A percentile compares a stretch with the other conserved stretches of the same genome.
These are phyloP conservation scores for Chimonanthus salicifolius DNA, from an alignment of 164 flowering plant species.

Conservation along the genomic window DNA sequence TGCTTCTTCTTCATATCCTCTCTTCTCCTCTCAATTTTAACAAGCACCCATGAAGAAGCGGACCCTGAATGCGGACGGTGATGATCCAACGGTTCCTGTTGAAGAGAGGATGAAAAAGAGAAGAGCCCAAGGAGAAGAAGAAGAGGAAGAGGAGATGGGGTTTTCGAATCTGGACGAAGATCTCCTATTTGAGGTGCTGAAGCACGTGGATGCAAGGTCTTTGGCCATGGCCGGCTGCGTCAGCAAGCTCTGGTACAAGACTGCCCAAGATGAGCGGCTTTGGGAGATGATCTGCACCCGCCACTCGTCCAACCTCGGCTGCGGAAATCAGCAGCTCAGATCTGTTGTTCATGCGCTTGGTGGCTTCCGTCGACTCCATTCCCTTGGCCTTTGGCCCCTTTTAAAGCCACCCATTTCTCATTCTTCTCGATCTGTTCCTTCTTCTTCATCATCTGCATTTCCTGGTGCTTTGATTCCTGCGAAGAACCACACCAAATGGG, in stretches of 20 bases:
- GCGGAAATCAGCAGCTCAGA: conserved; percentile 61
- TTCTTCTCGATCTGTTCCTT: conserved; percentile 14
- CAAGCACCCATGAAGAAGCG: conserved; percentile 33
- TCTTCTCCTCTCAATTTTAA: no score
- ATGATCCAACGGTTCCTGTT: neutral
- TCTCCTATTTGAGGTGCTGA: conserved; percentile 72
- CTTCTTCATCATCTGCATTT: conserved; percentile 18
- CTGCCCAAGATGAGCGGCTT: conserved; percentile 83
- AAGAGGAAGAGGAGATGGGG: conserved; percentile 21
- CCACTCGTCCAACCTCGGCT: conserved; percentile 55
- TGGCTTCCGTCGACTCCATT: conserved; percentile 79
- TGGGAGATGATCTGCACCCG: conserved; percentile 96
- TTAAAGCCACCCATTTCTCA: conserved; percentile 35
- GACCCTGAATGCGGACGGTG: conserved; percentile 8
- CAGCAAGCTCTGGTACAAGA: conserved; percentile 65
- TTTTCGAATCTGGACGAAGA: conserved; percentile 50
- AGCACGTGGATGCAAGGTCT: conserved; percentile 75
- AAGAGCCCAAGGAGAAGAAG: conserved; percentile 4
- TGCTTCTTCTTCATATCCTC: neutral
- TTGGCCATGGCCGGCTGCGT: conserved; percentile 74
- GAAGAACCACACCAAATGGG: conserved; percentile 42
- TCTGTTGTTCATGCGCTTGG: conserved; percentile 87
- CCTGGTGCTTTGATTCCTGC: conserved; percentile 18
- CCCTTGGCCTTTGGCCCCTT: conserved; percentile 60
- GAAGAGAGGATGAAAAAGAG: conserved; percentile 24